These are phyloP conservation scores for Acmispon strigosus DNA, from an alignment of 306 rosid species.

Conservation along the genomic window DNA sequence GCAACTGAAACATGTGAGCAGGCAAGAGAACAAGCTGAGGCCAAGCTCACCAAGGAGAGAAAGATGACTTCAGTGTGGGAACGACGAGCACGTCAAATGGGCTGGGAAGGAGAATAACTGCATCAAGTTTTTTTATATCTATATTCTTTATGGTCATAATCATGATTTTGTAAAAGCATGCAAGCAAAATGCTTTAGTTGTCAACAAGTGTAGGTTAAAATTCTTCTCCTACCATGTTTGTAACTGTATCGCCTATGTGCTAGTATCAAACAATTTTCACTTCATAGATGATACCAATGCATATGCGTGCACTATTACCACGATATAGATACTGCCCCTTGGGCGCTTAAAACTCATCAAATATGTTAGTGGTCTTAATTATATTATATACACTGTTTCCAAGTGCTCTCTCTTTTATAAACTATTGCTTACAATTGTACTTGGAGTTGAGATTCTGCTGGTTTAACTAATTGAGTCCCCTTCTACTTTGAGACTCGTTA, in stretches of 20 bases:
- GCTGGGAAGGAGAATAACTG: slow-evolving; percentile 70
- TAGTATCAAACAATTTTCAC: slow-evolving; percentile 31
- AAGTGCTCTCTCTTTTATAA: neutral
- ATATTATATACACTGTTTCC: neutral
- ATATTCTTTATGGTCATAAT: slow-evolving; percentile 25
- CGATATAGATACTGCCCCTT: neutral
- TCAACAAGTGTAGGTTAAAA: neutral
- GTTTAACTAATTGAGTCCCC: neutral
- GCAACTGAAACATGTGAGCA: slow-evolving; percentile 96
- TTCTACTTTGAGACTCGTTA: neutral
- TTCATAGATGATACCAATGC: slow-evolving; percentile 30
- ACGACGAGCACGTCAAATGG: slow-evolving; percentile 78
- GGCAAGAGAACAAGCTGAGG: slow-evolving; percentile 76
- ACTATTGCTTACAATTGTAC: neutral
- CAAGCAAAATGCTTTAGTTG: slow-evolving; percentile 55
- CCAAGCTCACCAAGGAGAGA: slow-evolving; percentile 67
- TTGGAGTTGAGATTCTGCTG: no score
- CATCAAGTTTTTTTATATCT: neutral
- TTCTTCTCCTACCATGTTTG: slow-evolving; percentile 23
- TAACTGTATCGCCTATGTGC: slow-evolving; percentile 20
- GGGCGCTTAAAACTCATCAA: neutral
- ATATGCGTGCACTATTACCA: slow-evolving; percentile 7
- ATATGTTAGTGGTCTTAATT: neutral
- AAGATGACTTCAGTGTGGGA: slow-evolving; percentile 73
- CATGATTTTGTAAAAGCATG: slow-evolving; percentile 28